Conservation (phyloP, 1,284 basidiomycete genomes). For the Pseudomicrostroma phylloplanum region DNA sequence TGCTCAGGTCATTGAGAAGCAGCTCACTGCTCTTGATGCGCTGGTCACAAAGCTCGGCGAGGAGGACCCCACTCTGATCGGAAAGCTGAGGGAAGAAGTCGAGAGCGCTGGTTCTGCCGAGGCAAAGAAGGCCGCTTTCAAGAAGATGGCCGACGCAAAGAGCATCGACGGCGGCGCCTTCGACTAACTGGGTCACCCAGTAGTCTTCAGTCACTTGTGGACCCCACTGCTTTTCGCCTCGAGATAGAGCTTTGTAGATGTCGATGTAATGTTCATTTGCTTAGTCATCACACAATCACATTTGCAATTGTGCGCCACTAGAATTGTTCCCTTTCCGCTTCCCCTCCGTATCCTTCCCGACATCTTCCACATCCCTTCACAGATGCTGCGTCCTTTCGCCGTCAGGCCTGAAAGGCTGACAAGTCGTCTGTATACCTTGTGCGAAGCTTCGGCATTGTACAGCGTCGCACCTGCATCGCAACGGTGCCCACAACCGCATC, state of each 20-base stretch:
- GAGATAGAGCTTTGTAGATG: no score
- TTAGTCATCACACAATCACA: no score
- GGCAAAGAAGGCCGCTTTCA: constrained; percentile 53
- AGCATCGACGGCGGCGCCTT: constrained; percentile 39
- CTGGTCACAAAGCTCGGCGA: constrained; percentile 53
- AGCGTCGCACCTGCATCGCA: background rate
- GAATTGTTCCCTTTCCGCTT: no score
- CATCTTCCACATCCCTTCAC: no score
- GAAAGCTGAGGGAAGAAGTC: constrained; percentile 56
- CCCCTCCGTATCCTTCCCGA: no score
- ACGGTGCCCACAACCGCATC: background rate
- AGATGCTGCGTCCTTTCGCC: no score
- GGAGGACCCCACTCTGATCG: constrained; percentile 56
- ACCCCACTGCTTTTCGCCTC: no score
- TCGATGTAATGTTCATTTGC: no score
- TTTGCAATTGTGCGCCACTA: no score
- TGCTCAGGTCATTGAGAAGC: constrained; percentile 56
- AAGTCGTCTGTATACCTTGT: no score
- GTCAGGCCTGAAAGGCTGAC: no score
- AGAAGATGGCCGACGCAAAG: constrained; percentile 54
- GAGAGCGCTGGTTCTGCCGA: constrained; percentile 43
- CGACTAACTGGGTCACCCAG: constrained; percentile 16
- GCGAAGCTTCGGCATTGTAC: no score
- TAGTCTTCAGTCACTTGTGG: background rate
- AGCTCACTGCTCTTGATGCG: constrained; percentile 57